Base-by-base conservation (phyloP, 805 yeast genomes). In the Priceomyces medius region DNA sequence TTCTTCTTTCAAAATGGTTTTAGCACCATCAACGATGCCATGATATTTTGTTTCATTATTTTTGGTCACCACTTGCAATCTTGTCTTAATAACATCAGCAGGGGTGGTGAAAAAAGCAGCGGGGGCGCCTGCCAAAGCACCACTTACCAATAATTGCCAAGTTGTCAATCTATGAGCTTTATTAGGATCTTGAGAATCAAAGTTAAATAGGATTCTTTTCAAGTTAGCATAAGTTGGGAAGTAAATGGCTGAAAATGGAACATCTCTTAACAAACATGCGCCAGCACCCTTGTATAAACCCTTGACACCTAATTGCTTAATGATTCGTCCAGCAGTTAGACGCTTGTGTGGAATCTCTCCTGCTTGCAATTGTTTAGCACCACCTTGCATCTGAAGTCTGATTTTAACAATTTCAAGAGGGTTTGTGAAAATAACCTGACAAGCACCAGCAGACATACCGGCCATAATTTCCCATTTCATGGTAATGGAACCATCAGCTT, bases 101-200 rank as follows among this genome's bases (percentile, higher is more conserved):
- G 99, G 99, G 0, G 99, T 91, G 2, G 99, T 91, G 50, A 90
- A 71, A 63, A 85, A 91, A 8, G 98, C 98, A 21, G 98, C 95
- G 7, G 99, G 99, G 72, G 95, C 88, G 59, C 98, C 99, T 10
- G 99, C 98, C 48, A 90, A 61, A 8, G 96, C 97, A 64, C 99
- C 99, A 46, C 95, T 79, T 3, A 79, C 61, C 45, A 91, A 76
- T 49, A 93, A 71, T 64, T 91, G 96, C 85, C 91, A 83, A 20
- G 95, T 80, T 47, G 80, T 80, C 45, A 90, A 77, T 47, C 76
- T 73, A 35, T 70, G 74, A 51, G 77, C 73, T 53, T 81, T 77
- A 41, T 73, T 74, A 20, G 79, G 74, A 55, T 78, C 79, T 36
- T 68, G 60, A 3, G 96, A 95, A 55, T 91, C 95, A 58, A 85